Evolutionary conservation across 1,284 basidiomycete genomes (phyloP).

Genomic region (Microbotryum silenes-acaulis): DNA sequence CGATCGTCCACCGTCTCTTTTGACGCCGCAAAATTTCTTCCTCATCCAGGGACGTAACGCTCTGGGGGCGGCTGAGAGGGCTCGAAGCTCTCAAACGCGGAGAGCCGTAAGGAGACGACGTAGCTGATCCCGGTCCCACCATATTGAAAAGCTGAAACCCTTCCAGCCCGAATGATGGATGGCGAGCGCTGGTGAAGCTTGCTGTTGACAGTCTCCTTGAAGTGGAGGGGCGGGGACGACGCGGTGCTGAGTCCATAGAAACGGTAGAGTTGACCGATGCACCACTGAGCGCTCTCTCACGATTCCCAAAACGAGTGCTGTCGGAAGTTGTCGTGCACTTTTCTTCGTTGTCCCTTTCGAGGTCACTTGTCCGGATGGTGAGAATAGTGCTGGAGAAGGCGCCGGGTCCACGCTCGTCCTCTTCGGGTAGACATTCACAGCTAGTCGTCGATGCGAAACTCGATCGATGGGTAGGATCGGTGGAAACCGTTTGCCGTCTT

Average conservation of each 20-base stretch:
- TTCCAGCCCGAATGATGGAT: background rate
- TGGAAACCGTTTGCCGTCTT: too few species aligned
- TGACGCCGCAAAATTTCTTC: constrained; percentile 1
- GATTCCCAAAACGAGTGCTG: background rate
- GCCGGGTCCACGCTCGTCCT: constrained; percentile 3
- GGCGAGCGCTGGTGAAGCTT: background rate
- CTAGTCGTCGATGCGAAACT: constrained; percentile 2
- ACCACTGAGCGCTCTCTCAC: background rate
- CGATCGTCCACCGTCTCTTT: constrained; percentile 46
- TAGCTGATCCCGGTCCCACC: background rate
- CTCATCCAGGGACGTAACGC: background rate
- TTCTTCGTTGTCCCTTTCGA: background rate
- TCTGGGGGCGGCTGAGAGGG: background rate
- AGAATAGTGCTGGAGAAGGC: too few species aligned
- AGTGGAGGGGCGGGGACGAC: background rate
- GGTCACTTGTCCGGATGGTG: background rate
- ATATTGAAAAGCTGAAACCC: background rate
- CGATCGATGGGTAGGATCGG: too few species aligned
- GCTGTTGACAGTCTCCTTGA: too few species aligned
- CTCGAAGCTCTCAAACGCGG: constrained; percentile 1
- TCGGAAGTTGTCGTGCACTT: too few species aligned
- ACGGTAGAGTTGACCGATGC: background rate
- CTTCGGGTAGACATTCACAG: constrained; percentile 29
- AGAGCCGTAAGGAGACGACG: too few species aligned
- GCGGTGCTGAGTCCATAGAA: background rate